Evolutionary conservation across 768 basidiomycete genomes (phyloP), one percentile per base, ranked within the genome.

Genomic region (Suillus clintonianus): DNA sequence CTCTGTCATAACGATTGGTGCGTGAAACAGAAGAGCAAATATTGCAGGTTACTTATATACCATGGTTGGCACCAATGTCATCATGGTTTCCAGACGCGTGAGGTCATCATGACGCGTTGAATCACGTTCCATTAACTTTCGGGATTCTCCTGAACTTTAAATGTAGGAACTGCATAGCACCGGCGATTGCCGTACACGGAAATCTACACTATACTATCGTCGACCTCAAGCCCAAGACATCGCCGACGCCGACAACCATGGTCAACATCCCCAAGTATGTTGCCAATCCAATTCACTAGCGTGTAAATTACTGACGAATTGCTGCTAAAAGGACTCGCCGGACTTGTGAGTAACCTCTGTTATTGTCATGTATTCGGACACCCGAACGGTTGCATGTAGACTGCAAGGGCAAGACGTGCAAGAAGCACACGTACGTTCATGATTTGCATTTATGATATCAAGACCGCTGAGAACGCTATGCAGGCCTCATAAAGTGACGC

Each of bases 401-500:
- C 81, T 97, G 95, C 93, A 95, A 95, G 85, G 94, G 94, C 80
- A 97, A 95, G 83, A 81, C 87, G 72, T 97, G 95, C 92, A 90
- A 85, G 82, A 97, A 97, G 82, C 95, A 97, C 87, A 97, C 94
- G 92, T 95, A 82, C 62, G 92, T 82, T 43, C n/a, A 9, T 39
- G 1, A 19, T 43, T 17, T 47, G 54, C 19, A 17, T 24, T 27
- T 60, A 24, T 47, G 1, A 17, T 19, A 13, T 53, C 13, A 22
- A n/a, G 9, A 30, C 13, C 50, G 62, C 63, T 56, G n/a, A 60
- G 45, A 36, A 19, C 10, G 34, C 34, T 68, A 59, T 72, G 55
- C 75, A 95, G 94, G 67, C 96, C 96, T 64, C 97, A 99, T 84
- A 99, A 99, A 81, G 97, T 99, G 74, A 98, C 97, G 64, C 97